A percentile compares a stretch with the other conserved stretches of the same genome.
Evolutionary conservation across 2,329 filamentous ascomycete species (phyloP).

Genomic region (Trematosphaeria pertusa): DNA sequence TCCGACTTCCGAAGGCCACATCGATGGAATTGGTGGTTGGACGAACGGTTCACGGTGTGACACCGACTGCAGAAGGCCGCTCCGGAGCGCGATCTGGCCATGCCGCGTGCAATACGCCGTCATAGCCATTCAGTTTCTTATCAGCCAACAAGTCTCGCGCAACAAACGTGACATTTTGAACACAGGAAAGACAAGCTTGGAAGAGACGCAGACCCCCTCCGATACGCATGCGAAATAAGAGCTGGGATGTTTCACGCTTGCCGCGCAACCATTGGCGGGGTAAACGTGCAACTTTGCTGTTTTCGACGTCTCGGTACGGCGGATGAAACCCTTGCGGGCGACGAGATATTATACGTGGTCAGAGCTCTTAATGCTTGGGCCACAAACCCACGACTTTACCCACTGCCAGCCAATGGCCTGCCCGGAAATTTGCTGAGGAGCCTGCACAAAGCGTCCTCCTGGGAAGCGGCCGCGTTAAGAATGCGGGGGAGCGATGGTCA

Average conservation of each 20-base stretch:
- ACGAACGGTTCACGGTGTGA: slow-evolving; percentile 1
- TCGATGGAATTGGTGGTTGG: slow-evolving; percentile 2
- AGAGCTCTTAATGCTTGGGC: not conserved
- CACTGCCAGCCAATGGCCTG: slow-evolving; percentile 1
- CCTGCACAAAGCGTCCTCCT: not conserved
- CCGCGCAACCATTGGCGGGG: not conserved
- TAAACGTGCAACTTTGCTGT: not conserved
- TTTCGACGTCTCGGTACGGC: not conserved
- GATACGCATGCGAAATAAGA: not conserved
- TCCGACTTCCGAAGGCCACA: not conserved
- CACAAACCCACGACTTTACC: not conserved
- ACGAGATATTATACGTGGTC: slow-evolving; percentile 1
- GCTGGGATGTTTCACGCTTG: not conserved
- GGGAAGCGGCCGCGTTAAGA: not conserved
- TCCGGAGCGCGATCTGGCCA: not conserved
- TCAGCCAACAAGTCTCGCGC: slow-evolving; percentile 1
- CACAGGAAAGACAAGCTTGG: not conserved
- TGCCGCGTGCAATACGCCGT: not conserved
- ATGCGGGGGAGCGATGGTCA: slow-evolving; percentile 3
- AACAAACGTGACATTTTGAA: not conserved
- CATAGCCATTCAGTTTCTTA: not conserved
- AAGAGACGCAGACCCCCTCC: not conserved
- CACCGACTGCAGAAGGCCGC: not conserved
- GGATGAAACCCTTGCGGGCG: not conserved
- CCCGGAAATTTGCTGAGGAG: not conserved